Base-by-base conservation (phyloP, 73 alveolate genomes). In the Paramecium octaurelia region DNA sequence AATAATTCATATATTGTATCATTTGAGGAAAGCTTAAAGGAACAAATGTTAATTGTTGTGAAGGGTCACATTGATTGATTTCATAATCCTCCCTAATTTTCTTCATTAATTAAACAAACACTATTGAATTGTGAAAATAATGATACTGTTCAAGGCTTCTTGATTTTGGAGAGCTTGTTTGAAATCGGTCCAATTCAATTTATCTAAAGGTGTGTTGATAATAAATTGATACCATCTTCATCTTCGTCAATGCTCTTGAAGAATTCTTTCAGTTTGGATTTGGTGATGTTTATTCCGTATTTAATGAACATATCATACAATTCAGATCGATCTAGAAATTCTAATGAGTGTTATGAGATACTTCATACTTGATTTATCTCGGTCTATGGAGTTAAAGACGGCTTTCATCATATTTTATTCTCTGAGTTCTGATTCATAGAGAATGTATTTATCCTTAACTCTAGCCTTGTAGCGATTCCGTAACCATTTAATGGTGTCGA, bases 1-100 rank as follows among this genome's bases (percentile, higher is more conserved):
- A 80, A 35, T 80, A 80, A 46, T 80, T 80, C 75, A 80, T 43
- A 46, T 80, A 80, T 46, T 80, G 46, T 20, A 80, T 80, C 91
- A 80, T 80, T 9, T 80, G 16, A 24, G 70, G 75, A 35, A 80
- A 80, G 24, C 76, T 44, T 20, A 80, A 64, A 20, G 91, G 91
- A 44, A 80, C 44, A 48, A 80, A 80, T 1, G 84, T 64, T 31
- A 64, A 14, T 31, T 64, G 8, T 64, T 64, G 50, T 12, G 24
- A 20, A 12, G 50, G 46, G 27, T 48, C 21, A 8, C 0, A 24
- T 24, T 27, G 46, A 44, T 36, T 75, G 34, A 24, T 24, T 43
- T 75, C 60, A 36, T 75, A 75, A 75, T 75, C 60, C 38, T 35
- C n/a, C 18, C 68, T 36, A 12, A 75, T 29, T 75, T 38, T 75